These are phyloP conservation scores for Fusarium aywerte DNA, from an alignment of 2,329 filamentous ascomycete genomes.

Conservation along the genomic window DNA sequence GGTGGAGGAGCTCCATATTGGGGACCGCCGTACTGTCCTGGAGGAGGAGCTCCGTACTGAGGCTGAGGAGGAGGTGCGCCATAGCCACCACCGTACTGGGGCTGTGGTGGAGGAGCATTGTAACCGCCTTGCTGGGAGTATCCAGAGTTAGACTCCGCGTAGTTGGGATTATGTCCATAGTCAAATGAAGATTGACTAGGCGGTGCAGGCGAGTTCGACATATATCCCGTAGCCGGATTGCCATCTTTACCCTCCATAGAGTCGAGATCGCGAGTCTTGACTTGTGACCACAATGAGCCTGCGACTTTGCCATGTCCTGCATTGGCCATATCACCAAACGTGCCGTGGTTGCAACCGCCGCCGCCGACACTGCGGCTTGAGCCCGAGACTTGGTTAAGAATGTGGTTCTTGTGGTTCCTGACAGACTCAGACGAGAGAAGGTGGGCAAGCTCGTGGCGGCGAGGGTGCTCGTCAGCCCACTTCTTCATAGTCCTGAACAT, in stretches of 20 bases:
- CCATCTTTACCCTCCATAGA: conserved; percentile 64
- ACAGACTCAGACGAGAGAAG: conserved; percentile 88
- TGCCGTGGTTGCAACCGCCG: conserved; percentile 56
- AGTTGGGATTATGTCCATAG: conserved; percentile 54
- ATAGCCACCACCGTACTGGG: conserved; percentile 50
- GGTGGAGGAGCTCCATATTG: conserved; percentile 48
- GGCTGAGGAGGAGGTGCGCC: conserved; percentile 45
- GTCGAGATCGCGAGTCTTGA: conserved; percentile 67
- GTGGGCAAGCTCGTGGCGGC: conserved; percentile 74
- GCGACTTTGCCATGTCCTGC: conserved; percentile 67
- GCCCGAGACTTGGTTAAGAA: conserved; percentile 53
- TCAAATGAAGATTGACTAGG: conserved; percentile 52
- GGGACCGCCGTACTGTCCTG: conserved; percentile 45
- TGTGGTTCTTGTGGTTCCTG: conserved; percentile 82
- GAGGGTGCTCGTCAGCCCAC: conserved; percentile 79
- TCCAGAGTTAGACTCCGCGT: conserved; percentile 41
- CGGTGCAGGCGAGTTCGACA: conserved; percentile 55
- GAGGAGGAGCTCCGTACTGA: conserved; percentile 46
- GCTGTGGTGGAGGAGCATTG: conserved; percentile 49
- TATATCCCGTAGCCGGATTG: conserved; percentile 51
- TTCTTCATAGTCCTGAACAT: conserved; percentile 90
- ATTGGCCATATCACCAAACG: conserved; percentile 55
- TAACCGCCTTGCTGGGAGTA: conserved; percentile 43
- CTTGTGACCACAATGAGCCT: conserved; percentile 70
- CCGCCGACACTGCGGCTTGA: conserved; percentile 38